Base-by-base conservation (phyloP, 768 basidiomycete genomes). In the Kwoniella sp. region DNA sequence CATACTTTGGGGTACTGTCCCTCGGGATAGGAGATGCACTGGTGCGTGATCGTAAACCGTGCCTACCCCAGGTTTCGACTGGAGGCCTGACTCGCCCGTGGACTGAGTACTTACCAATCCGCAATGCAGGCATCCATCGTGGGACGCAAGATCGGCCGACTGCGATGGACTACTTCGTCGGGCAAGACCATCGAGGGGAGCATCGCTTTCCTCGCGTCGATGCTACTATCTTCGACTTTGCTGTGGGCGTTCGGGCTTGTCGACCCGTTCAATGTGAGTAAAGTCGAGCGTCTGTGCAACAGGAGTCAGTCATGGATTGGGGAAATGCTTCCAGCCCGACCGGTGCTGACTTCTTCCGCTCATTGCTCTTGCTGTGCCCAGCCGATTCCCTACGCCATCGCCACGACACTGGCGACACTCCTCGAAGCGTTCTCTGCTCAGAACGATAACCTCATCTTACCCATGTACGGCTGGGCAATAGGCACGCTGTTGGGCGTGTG, bases 361-460 rank as follows among this genome's bases (percentile, higher is more conserved):
- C n/a, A n/a, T n/a, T n/a, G n/a, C n/a, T 58, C 47, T n/a, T 51
- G 37, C 26, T 52, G 26, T 55, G 28, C 29, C 31, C 37, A 66
- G 67, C 62, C 70, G 20, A 64, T 82, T 51, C 84, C 88, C 26
- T 98, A 94, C 79, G 79, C 84, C 15, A 71, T 85, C 51, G 87
- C 89, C 30, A 84, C 88, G 29, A 79, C 82, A n/a, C 76, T 90
- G 47, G 84, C 90, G 3, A 87, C 88, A 2, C 79, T 91, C 48
- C 84, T 98, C 69, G 96, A 99, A 82, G 96, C 93, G 17, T 81
- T 93, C 62, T 92, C 92, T 22, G 89, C 89, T 76, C 96, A 99
- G 82, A 98, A 98, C 81, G 96, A 99, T 82, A 99, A 99, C 82
- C 84, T 99, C 70, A 92, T 91, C 47, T 83, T 99, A 67, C 95